Evolutionary conservation across 768 basidiomycete species (phyloP), one percentile per base, ranked within the genome.

Genomic region (Dacryopinax spathularia): DNA sequence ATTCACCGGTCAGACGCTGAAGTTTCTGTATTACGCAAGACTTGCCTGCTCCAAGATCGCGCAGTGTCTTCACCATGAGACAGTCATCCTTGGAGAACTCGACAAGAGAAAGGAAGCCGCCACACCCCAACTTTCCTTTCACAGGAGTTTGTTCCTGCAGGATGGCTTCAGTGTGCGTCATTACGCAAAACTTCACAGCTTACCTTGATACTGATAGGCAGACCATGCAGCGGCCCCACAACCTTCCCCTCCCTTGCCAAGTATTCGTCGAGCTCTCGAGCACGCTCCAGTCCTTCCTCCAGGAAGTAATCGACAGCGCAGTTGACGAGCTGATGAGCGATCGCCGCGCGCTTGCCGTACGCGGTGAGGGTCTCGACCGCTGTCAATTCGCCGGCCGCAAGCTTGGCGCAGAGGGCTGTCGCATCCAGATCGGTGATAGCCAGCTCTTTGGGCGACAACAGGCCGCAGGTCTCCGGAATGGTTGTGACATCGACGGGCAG

Each of bases 181-280:
- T 22, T 41, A 15, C 4, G 5, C 22, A 15, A 18, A 41, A 7
- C 39, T 6, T 41, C 7, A 18, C 39, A 18, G n/a, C n/a, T n/a
- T 41, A 18, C 37, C 65, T 80, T 80, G 61, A 80, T 70, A 9
- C 75, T 78, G 69, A 78, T 44, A 69, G 82, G 82, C 15, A 83
- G 70, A 5, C 79, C 80, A 63, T 82, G 81, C 5, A 83, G 71
- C 33, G 80, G 77, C 1, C 82, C 82, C 10, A 82, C 72, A 29
- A 77, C 73, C 43, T 76, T 73, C 18, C 82, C 82, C 0, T 80
- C 83, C 63, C 72, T 66, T 15, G 68, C 63, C 34, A 81, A 70
- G 69, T 81, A 69, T 22, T 73, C 75, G 67, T 85, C 84, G n/a
- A 85, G 73, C 65, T 81, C 73, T 59, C 68, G 72, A 2, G 84